phyloP scores from a whole-genome alignment of 2,329 filamentous ascomycete species.

The Verticillium longisporum region DNA sequence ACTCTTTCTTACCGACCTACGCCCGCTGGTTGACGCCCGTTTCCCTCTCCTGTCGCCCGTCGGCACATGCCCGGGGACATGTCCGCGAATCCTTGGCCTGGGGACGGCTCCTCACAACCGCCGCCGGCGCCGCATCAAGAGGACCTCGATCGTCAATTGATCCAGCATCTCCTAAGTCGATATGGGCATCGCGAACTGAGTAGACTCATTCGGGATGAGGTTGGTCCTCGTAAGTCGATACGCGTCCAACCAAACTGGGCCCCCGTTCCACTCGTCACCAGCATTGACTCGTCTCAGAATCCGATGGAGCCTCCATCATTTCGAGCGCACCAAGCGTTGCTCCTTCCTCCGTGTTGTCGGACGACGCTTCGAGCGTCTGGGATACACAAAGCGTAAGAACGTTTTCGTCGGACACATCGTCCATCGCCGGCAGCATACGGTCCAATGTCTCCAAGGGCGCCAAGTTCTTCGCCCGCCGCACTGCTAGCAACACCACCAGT shows the following conservation, averaged over 20 bases:
- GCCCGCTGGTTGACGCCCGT: background rate
- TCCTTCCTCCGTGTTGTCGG: constrained; percentile 25
- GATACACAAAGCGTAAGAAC: constrained; percentile 27
- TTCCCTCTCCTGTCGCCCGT: background rate
- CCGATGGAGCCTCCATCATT: constrained; percentile 25
- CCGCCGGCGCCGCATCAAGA: constrained; percentile 14
- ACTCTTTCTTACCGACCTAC: background rate
- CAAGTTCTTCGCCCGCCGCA: constrained; percentile 23
- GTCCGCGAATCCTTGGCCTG: constrained; percentile 22
- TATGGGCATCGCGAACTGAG: constrained; percentile 24
- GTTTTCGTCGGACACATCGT: constrained; percentile 29
- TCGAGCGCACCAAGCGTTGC: constrained; percentile 21
- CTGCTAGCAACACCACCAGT: constrained; percentile 7
- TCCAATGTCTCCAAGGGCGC: constrained; percentile 31
- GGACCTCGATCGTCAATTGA: constrained; percentile 24
- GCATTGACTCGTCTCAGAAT: constrained; percentile 5
- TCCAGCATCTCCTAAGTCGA: constrained; percentile 24
- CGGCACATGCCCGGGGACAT: constrained; percentile 5
- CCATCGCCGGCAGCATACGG: constrained; percentile 30
- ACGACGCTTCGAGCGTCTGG: constrained; percentile 28
- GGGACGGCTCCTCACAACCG: constrained; percentile 22
- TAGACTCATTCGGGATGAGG: constrained; percentile 24
- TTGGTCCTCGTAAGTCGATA: constrained; percentile 19
- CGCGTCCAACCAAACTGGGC: background rate
- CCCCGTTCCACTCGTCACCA: background rate